Base-by-base conservation (phyloP, 768 basidiomycete species). In the Lepiota venenata region DNA sequence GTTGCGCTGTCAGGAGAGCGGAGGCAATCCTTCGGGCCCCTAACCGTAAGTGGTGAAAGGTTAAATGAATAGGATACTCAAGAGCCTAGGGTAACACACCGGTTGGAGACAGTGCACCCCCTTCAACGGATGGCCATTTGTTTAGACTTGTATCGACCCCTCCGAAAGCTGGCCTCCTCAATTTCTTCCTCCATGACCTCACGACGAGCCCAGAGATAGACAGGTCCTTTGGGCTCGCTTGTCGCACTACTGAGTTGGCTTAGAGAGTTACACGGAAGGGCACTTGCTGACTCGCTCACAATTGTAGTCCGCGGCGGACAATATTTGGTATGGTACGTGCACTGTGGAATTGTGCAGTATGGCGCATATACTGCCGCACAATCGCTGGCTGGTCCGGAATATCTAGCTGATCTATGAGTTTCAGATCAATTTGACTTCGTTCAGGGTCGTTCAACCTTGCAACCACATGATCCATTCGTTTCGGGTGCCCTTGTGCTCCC, bases 391-490 rank as follows among this genome's bases (percentile, higher is more conserved):
- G 88, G 62, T 89, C 88, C n/a, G 81, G 82, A 5, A 83, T 73
- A 64, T 88, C 85, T 88, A 60, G 2, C 20, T 15, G 29, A 2
- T 21, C 35, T 10, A 32, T 43, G 12, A n/a, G 20, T 8, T 41
- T 27, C 2, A 15, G 12, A 20, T 14, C 27, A 47, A 11, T 3
- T 10, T 3, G 16, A 3, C 40, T 10, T 32, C 39, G 16, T 10
- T 36, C 15, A 16, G 21, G 14, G 5, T 9, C 59, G 35, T 58
- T 25, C 32, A 9, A 82, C 85, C 86, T 73, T 89, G 85, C 2
- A 83, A 55, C 80, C 85, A 86, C 75, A 86, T 82, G 37, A 86
- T 85, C 77, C 81, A 88, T 60, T 88, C 87, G 58, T 89, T 89
- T 59, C 85, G 74, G 0, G 75, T 75, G 0, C 87, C 88, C 42